Evolutionary conservation across 2,329 filamentous ascomycete genomes (phyloP).

Genomic region (Exophiala mesophila): DNA sequence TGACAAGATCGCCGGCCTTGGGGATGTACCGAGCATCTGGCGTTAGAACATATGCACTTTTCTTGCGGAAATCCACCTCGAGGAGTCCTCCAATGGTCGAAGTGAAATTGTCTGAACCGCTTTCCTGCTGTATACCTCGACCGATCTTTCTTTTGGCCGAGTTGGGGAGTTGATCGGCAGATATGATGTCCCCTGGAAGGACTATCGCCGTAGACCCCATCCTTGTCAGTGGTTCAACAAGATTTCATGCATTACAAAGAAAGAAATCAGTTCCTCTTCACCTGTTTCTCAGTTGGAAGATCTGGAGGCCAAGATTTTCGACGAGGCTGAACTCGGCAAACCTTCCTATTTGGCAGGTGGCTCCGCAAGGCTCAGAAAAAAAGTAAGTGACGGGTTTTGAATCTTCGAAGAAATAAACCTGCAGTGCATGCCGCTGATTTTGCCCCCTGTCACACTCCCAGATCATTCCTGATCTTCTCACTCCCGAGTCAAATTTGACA

Average conservation of each 20-base stretch:
- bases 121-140: conserved; percentile 61
- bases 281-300: too few relatives aligned
- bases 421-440: background rate
- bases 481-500: background rate
- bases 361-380: conserved; percentile 20
- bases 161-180: conserved; percentile 61
- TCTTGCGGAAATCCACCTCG: conserved; percentile 38
- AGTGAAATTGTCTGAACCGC: conserved; percentile 41
- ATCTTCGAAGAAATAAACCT: background rate
- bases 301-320: conserved; percentile 1
- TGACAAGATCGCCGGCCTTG: conserved; percentile 74
- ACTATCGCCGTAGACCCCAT: conserved; percentile 64
- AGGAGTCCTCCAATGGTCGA: conserved; percentile 35
- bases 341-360: conserved; percentile 6
- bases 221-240: background rate
- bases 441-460: background rate
- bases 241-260: background rate
- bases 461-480: background rate
- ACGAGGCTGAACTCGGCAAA: conserved; percentile 19
- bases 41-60: conserved; percentile 33
- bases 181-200: conserved; percentile 75
- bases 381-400: conserved; percentile 16
- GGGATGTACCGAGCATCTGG: conserved; percentile 65
- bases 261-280: too few relatives aligned
- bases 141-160: conserved; percentile 62